Base-by-base conservation (phyloP, 768 basidiomycete genomes). In the Auricularia auricula-judae region DNA sequence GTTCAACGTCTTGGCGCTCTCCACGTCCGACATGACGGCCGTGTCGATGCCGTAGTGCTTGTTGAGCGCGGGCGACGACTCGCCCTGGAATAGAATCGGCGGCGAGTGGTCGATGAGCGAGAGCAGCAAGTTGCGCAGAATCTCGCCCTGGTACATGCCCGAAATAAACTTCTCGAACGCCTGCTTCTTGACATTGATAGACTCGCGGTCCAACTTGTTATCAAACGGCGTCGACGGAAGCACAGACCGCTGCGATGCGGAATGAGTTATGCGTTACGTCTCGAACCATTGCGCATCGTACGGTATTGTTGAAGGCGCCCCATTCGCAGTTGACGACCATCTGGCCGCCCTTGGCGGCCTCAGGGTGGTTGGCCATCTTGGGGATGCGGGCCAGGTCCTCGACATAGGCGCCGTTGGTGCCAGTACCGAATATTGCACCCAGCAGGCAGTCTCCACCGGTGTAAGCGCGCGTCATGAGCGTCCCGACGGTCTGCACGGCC, bases 281-380 rank as follows among this genome's bases (percentile, higher is more conserved):
- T 64, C 14, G 58, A 65, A 61, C 4, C 14, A 66, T 10, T 44
- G 47, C 54, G 51, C n/a, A 44, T 75, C 85, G 69, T 73, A 93
- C 93, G 61, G 86, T 82, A 75, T 97, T 98, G 75, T 99, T 91
- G 77, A 98, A 97, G 33, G 86, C 97, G 66, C 97, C 97, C 97
- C 96, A 98, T 77, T 98, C 97, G 5, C 91, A 91, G 77, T 99
- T 99, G 64, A 98, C 85, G 64, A 98, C 83, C 97, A 99, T 99
- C 68, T 82, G 76, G 21, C 86, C 89, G 3, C 86, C 88, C 36
- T 82, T 78, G 8, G 80, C 76, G 10, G 79, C 82, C 4, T 81
- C 84, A 33, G 84, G 77, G 53, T 76, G 80, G 64, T 89, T 85
- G 18, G 83, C 84, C 7, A 97, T 80, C 75, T 98, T 98, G 47